Evolutionary conservation across 306 rosid genomes (phyloP).

Genomic region (Prosopis cineraria): DNA sequence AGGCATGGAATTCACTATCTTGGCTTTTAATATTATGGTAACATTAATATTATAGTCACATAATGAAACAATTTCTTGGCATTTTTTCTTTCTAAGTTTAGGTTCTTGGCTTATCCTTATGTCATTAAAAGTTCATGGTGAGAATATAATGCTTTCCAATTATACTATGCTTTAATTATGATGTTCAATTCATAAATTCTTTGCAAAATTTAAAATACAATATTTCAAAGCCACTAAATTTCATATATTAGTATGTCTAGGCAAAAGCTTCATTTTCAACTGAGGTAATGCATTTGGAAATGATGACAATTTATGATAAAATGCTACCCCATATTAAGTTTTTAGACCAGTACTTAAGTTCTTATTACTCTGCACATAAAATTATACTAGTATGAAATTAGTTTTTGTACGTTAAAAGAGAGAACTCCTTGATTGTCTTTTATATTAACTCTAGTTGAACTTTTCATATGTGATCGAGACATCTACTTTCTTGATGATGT

Average conservation of each 20-base stretch:
- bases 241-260: neutral
- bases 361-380: neutral
- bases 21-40: neutral
- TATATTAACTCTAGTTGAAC: neutral
- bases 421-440: neutral
- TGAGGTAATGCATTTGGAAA: neutral
- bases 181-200: neutral
- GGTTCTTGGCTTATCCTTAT: neutral
- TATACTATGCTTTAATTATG: neutral
- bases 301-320: neutral
- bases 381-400: neutral
- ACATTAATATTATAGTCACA: neutral
- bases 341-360: neutral
- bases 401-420: neutral
- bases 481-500: neutral
- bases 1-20: neutral
- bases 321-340: neutral
- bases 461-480: neutral
- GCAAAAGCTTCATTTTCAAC: neutral
- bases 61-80: neutral
- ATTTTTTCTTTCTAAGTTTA: no score
- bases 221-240: neutral
- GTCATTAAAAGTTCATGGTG: neutral
- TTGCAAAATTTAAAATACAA: neutral
- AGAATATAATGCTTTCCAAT: neutral